These are phyloP conservation scores for Macrolepiota fuliginosa DNA, from an alignment of 768 basidiomycete species.

Conservation along the genomic window DNA sequence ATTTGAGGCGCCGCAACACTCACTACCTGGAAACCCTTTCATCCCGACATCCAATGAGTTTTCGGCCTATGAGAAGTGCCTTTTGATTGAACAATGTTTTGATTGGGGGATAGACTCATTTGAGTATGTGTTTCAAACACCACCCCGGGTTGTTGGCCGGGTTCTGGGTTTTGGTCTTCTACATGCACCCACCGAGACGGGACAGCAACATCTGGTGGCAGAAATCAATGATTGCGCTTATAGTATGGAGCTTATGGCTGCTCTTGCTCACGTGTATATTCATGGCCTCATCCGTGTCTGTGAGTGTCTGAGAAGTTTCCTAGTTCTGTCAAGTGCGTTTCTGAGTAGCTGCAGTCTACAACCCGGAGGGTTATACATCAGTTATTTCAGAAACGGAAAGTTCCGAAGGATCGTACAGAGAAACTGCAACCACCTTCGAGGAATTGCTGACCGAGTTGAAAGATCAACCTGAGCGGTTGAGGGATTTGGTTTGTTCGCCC, in stretches of 20 bases:
- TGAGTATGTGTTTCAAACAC: neutral
- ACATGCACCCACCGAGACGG: neutral
- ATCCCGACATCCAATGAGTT: neutral
- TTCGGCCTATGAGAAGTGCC: neutral
- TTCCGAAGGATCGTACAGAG: neutral
- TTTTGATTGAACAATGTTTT: neutral
- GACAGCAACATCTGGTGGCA: neutral
- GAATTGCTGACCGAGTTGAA: too few relatives aligned
- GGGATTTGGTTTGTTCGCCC: too few relatives aligned
- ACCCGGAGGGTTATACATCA: conserved; percentile 7
- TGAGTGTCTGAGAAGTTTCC: neutral
- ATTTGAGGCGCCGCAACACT: neutral
- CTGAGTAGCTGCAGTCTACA: conserved; percentile 8
- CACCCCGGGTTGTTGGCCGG: neutral
- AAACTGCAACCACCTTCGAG: neutral
- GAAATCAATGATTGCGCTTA: conserved; percentile 4
- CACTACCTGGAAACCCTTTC: neutral
- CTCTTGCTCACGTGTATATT: conserved; percentile 11
- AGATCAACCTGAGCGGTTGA: too few relatives aligned
- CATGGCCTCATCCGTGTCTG: conserved; percentile 9
- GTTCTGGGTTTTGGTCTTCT: conserved; percentile 7
- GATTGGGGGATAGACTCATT: neutral
- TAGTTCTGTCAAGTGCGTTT: neutral
- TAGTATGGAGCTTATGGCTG: conserved; percentile 7
- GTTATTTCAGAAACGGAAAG: conserved; percentile 2